A percentile compares a stretch with the other conserved stretches of the same genome.
Conservation (phyloP, 2,329 filamentous ascomycete genomes). For the Hypoxylon sp. region DNA sequence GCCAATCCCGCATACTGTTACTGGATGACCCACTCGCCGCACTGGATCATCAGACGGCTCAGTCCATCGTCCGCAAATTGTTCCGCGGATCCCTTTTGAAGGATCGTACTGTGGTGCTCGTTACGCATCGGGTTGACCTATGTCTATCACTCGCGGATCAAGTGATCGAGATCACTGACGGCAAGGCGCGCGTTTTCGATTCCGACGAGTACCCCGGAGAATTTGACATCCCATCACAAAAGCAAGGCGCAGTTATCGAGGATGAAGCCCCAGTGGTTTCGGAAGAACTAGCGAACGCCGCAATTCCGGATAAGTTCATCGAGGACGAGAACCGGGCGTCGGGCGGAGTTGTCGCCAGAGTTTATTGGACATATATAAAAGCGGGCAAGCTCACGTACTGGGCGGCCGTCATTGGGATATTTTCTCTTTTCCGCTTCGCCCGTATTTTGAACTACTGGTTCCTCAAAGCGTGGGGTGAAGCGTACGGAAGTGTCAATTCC, state of each 20-base stretch:
- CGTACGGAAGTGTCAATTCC: constrained; percentile 65
- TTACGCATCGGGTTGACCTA: constrained; percentile 85
- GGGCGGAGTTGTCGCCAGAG: constrained; percentile 79
- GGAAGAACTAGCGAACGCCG: constrained; percentile 63
- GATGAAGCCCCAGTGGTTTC: constrained; percentile 50
- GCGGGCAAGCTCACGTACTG: constrained; percentile 84
- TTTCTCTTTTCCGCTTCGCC: constrained; percentile 74
- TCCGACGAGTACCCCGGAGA: constrained; percentile 61
- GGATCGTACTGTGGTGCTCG: constrained; percentile 80
- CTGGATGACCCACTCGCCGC: constrained; percentile 76
- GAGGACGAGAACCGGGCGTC: constrained; percentile 82
- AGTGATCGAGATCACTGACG: constrained; percentile 77
- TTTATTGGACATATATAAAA: constrained; percentile 90
- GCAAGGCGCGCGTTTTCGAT: constrained; percentile 66
- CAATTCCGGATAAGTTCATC: constrained; percentile 80
- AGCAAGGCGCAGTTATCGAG: constrained; percentile 51
- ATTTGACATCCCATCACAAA: constrained; percentile 54
- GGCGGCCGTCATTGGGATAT: constrained; percentile 73
- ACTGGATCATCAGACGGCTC: constrained; percentile 73
- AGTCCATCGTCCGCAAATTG: constrained; percentile 72
- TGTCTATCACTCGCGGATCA: constrained; percentile 81
- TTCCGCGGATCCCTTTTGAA: constrained; percentile 73
- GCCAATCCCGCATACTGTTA: constrained; percentile 68
- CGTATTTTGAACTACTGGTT: constrained; percentile 82
- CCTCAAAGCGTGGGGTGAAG: constrained; percentile 88